A percentile compares a stretch with the other conserved stretches of the same genome.
Conservation (phyloP, 2,329 filamentous ascomycete species). For the Dactylella cylindrospora region DNA sequence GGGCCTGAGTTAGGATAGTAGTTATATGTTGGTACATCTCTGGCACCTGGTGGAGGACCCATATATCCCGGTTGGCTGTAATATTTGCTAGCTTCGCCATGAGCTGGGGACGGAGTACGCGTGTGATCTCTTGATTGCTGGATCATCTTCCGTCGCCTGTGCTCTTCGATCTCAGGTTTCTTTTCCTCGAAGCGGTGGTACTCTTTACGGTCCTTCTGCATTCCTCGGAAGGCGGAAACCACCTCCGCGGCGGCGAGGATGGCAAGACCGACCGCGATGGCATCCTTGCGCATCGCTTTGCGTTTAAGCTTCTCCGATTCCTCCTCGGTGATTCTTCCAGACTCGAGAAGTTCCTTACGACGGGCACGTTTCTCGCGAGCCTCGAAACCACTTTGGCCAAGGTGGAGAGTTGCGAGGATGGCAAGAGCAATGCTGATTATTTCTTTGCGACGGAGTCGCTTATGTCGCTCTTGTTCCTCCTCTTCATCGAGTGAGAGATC, state of each 20-base stretch:
- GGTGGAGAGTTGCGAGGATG: constrained; percentile 34
- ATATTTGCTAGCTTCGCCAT: constrained; percentile 17
- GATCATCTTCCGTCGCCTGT: constrained; percentile 23
- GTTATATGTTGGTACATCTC: constrained; percentile 11
- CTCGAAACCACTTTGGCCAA: constrained; percentile 32
- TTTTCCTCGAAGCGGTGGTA: constrained; percentile 21
- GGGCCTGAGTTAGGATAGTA: constrained; percentile 31
- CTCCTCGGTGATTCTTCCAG: constrained; percentile 29
- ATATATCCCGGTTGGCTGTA: constrained; percentile 37
- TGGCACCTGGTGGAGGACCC: constrained; percentile 25
- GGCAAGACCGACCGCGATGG: constrained; percentile 32
- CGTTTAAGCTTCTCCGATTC: constrained; percentile 23
- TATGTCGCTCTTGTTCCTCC: constrained; percentile 18
- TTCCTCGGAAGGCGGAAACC: constrained; percentile 24
- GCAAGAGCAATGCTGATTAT: constrained; percentile 39
- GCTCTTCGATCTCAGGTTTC: constrained; percentile 27
- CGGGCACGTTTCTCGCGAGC: constrained; percentile 25
- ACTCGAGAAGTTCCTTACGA: constrained; percentile 35
- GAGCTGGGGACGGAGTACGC: neutral
- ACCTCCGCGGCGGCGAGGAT: constrained; percentile 32
- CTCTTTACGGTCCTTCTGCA: constrained; percentile 10
- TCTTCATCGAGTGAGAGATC: constrained; percentile 37
- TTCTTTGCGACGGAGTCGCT: constrained; percentile 28
- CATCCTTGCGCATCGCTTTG: constrained; percentile 33
- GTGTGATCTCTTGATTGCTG: neutral